phyloP scores from a whole-genome alignment of 176 grass and related monocot species.

The Oryza rufipogon region DNA sequence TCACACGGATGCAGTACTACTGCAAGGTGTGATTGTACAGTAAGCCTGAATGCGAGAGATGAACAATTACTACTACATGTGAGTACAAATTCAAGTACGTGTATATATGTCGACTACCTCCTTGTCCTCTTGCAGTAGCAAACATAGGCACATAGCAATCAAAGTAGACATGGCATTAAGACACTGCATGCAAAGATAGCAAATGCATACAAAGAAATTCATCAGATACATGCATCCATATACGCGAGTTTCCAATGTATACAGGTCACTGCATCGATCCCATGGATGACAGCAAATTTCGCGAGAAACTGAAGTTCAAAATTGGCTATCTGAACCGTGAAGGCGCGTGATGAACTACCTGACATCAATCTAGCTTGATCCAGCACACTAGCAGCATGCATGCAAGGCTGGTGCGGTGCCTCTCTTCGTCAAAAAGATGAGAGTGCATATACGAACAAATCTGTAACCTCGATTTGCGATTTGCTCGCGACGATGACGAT shows the following conservation, averaged over 20 bases:
- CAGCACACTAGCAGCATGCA: neutral
- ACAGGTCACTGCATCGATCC: neutral
- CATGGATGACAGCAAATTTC: neutral
- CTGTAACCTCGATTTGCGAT: neutral
- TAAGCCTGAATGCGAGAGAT: neutral
- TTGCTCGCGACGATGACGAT: neutral
- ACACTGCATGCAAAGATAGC: neutral
- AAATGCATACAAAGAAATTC: neutral
- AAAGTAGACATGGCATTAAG: no score
- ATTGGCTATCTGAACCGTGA: neutral
- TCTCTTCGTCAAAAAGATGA: neutral
- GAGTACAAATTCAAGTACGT: conserved; percentile 9
- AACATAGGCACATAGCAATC: no score
- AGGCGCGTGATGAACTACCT: neutral
- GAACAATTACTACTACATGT: neutral
- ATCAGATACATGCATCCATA: neutral
- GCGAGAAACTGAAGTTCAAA: neutral
- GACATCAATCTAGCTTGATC: neutral
- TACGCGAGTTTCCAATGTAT: neutral
- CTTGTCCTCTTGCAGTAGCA: neutral
- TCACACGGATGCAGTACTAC: neutral
- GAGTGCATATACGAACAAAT: neutral
- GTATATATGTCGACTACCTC: neutral
- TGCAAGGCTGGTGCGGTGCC: neutral
- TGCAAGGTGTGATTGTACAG: neutral